Percentiles rank a stretch among this genome's conserved stretches.
These are phyloP conservation scores for Didymella exigua DNA, from an alignment of 2,329 filamentous ascomycete species.

Conservation along the genomic window DNA sequence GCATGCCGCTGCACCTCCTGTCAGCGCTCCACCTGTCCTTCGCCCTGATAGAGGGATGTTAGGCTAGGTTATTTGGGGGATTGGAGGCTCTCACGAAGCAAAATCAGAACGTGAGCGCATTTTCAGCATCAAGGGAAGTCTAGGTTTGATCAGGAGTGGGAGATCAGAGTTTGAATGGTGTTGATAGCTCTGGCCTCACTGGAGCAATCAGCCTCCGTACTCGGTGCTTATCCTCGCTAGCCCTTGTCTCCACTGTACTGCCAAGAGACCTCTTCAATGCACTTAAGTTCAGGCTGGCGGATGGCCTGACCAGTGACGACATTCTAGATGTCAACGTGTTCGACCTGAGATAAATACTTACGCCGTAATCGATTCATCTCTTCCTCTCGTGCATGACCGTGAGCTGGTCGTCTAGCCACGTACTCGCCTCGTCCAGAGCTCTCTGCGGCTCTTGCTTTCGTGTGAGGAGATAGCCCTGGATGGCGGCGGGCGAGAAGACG, in stretches of 20 bases:
- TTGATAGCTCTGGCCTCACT: not conserved
- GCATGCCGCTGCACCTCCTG: constrained; percentile 57
- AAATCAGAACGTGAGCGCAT: not conserved
- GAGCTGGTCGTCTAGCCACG: constrained; percentile 45
- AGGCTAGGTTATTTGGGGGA: too few species aligned
- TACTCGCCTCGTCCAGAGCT: constrained; percentile 52
- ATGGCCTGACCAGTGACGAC: not conserved
- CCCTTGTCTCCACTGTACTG: not conserved
- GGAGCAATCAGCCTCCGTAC: not conserved
- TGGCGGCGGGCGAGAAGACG: constrained; percentile 58
- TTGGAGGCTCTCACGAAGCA: not conserved
- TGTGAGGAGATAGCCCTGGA: constrained; percentile 59
- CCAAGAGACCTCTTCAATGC: constrained; percentile 3
- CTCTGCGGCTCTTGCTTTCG: constrained; percentile 56
- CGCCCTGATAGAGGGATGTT: too few species aligned
- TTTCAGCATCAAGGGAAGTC: too few species aligned
- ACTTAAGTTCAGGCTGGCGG: not conserved
- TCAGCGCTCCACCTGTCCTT: constrained; percentile 53
- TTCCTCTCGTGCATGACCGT: not conserved
- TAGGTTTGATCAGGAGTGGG: too few species aligned
- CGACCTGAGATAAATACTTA: too few species aligned
- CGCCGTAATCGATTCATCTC: too few species aligned
- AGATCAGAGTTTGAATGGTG: too few species aligned
- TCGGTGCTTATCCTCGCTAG: constrained; percentile 4
- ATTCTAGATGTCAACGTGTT: not conserved